Base-by-base conservation (phyloP, 2,329 filamentous ascomycete species). In the Neofusicoccum laricinum region DNA sequence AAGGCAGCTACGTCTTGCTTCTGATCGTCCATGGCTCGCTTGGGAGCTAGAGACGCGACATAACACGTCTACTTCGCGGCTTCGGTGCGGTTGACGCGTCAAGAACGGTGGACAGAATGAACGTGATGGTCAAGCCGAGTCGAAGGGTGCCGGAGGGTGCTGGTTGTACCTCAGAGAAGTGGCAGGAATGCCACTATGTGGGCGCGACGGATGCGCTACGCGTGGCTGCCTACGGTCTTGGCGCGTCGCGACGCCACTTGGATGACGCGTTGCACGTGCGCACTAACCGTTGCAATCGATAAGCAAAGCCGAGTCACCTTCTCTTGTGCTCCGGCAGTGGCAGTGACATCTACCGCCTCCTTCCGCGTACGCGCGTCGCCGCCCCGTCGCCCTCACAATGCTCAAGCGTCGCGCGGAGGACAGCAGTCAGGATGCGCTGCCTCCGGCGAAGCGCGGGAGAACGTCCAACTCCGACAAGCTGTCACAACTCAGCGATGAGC, bases 401-500 rank as follows among this genome's bases (percentile, higher is more conserved):
- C 30, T 34, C 15, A 64, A 64, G 34, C 62, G 62, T 38, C 12
- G 49, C 43, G 49, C 69, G 55, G 71, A 71, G 41, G 76, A 76
- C 6, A 73, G 73, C 21, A 71, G 70, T 4, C 68, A 67, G n/a
- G 63, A 64, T 38, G 63, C 59, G 45, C 72, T 70, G 61, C 75
- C 69, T 21, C 68, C 75, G n/a, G 64, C 71, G 11, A 88, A 88
- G 73, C 77, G 82, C 65, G 69, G 71, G 61, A 74, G 75, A 40
- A 75, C 79, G 34, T 72, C 72, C 61, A 69, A 71, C 48, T 68
- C 74, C 64, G 90, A 96, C 77, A 81, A 83, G 53, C 76, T 97
- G 15, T 91, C 91, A 6, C 79, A 77, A 8, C 82, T 98, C 59
- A 96, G 93, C 67, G 91, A 97, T 75, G 95, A 99, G 77, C 82